Percentiles rank a stretch among this genome's conserved stretches.
Evolutionary conservation across 2,329 filamentous ascomycete species (phyloP).

Genomic region (Ophiostoma ulmi): DNA sequence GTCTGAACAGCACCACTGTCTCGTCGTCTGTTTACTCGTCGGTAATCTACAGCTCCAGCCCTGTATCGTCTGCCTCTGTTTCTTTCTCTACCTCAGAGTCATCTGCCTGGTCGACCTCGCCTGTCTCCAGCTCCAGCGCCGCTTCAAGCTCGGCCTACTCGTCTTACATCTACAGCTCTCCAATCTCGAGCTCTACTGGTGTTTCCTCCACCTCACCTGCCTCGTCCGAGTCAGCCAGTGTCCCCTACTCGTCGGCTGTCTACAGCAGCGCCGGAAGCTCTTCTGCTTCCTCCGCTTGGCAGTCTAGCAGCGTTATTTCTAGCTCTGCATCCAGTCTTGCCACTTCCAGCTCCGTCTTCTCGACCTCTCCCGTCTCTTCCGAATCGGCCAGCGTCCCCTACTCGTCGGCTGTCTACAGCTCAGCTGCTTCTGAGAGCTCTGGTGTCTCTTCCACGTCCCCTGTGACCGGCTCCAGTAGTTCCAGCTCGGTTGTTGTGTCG

Average conservation of each 20-base stretch:
- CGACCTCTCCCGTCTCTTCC: background rate
- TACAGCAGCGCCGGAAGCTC: background rate
- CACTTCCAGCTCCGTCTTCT: background rate
- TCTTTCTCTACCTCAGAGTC: background rate
- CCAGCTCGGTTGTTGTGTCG: background rate
- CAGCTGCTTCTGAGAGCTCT: background rate
- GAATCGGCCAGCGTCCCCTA: background rate
- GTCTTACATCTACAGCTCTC: background rate
- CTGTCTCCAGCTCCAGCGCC: background rate
- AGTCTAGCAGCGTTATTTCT: background rate
- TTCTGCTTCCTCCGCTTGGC: no score
- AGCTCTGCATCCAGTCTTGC: background rate
- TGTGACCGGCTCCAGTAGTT: background rate
- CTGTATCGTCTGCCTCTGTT: background rate
- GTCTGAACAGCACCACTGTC: background rate
- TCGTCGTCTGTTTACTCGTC: conserved; percentile 4
- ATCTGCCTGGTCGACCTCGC: background rate
- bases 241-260: conserved; percentile 12
- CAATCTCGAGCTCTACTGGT: background rate
- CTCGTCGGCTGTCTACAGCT: conserved; percentile 11
- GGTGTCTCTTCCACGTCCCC: background rate
- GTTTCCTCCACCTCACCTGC: background rate
- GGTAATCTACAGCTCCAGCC: background rate
- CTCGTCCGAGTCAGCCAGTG: background rate
- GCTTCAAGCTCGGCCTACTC: background rate